Evolutionary conservation across 2,329 filamentous ascomycete species (phyloP).

Genomic region (Sphaerulina musiva): DNA sequence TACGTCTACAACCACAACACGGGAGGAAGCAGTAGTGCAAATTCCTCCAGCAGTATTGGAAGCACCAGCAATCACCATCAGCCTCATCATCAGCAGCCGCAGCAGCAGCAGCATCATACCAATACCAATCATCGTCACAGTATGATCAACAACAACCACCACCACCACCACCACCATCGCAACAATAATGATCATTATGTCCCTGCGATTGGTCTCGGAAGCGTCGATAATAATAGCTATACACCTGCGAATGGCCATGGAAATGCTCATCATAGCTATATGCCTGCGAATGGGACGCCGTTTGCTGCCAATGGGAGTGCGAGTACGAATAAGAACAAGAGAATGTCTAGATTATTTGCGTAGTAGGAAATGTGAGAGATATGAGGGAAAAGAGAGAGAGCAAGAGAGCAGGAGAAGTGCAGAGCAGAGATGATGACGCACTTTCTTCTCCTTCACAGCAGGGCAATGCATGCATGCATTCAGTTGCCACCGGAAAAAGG

Average conservation of each 20-base stretch:
- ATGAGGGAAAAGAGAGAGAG: not conserved
- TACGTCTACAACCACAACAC: constrained; percentile 62
- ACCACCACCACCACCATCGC: no score
- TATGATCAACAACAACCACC: no score
- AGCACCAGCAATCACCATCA: not conserved
- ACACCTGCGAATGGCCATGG: not conserved
- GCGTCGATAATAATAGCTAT: not conserved
- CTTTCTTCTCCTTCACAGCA: no score
- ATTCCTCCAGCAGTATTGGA: constrained; percentile 19
- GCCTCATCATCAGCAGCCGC: no score
- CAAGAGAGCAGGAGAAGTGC: no score
- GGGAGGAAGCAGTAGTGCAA: constrained; percentile 18
- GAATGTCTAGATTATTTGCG: not conserved
- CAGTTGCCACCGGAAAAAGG: no score
- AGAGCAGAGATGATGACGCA: no score
- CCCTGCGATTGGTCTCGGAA: not conserved
- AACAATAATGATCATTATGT: no score
- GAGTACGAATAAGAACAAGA: not conserved
- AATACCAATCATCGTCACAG: no score
- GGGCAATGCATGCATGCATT: no score
- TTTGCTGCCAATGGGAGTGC: not conserved
- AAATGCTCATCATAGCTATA: not conserved
- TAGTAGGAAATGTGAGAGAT: no score
- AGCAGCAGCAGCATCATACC: no score
- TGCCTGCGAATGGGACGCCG: not conserved